Evolutionary conservation across 768 basidiomycete species (phyloP).

Genomic region (Steccherinum ochraceum): DNA sequence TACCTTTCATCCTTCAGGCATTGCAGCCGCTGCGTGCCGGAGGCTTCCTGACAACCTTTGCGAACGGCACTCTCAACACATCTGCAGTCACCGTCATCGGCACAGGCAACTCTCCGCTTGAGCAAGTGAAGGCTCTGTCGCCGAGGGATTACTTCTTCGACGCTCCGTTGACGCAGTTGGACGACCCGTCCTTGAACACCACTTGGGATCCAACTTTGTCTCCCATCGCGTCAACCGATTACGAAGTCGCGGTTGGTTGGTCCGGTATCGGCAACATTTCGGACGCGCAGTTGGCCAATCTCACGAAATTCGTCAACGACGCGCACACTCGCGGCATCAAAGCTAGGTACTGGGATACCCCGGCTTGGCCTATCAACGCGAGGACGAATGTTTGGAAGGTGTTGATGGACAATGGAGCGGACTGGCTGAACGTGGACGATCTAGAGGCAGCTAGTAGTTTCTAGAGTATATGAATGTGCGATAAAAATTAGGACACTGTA

Average conservation of each 20-base stretch:
- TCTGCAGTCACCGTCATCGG: slow-evolving; percentile 40
- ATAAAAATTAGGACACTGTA: slow-evolving; percentile 2
- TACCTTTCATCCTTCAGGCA: slow-evolving; percentile 37
- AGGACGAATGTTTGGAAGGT: slow-evolving; percentile 38
- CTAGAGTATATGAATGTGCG: slow-evolving; percentile 2
- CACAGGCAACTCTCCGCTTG: slow-evolving; percentile 46
- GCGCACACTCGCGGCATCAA: slow-evolving; percentile 39
- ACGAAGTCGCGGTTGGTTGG: slow-evolving; percentile 39
- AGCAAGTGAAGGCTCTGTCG: slow-evolving; percentile 35
- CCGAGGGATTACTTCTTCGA: slow-evolving; percentile 48
- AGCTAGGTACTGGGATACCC: slow-evolving; percentile 50
- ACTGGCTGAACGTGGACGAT: slow-evolving; percentile 51
- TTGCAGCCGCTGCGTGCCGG: slow-evolving; percentile 38
- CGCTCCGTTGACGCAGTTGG: slow-evolving; percentile 39
- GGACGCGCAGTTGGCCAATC: slow-evolving; percentile 30
- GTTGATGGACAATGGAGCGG: slow-evolving; percentile 35
- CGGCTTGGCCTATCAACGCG: slow-evolving; percentile 40
- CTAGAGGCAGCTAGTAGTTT: slow-evolving; percentile 16
- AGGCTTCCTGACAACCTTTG: slow-evolving; percentile 41
- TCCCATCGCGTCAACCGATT: slow-evolving; percentile 47
- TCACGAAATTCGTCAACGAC: slow-evolving; percentile 34
- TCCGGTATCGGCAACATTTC: slow-evolving; percentile 37
- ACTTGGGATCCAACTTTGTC: slow-evolving; percentile 37
- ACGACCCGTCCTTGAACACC: slow-evolving; percentile 27
- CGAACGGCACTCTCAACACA: slow-evolving; percentile 30